Conservation (phyloP, 2,329 filamentous ascomycete genomes). For the Alternaria consortialis region DNA sequence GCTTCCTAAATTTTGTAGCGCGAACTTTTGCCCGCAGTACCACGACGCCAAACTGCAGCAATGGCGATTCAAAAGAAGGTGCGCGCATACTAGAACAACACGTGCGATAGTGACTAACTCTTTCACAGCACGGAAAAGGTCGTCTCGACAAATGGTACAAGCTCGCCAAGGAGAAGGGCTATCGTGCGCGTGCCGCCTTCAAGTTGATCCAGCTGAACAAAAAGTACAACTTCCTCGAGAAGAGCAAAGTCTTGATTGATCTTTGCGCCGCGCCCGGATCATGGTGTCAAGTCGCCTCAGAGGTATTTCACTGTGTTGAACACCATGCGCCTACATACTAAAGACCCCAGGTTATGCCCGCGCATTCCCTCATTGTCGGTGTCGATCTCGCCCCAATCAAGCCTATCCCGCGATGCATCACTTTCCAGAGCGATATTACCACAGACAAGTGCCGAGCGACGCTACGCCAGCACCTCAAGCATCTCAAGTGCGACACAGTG, state of each 20-base stretch:
- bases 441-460: constrained; percentile 94
- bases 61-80: constrained; percentile 98
- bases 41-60: constrained; percentile 34
- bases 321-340: constrained; percentile 8
- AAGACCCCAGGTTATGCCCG: constrained; percentile 74
- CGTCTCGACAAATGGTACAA: constrained; percentile 99
- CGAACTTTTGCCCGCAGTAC: constrained; percentile 28
- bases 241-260: constrained; percentile 95
- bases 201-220: constrained; percentile 99
- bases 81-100: constrained; percentile 1
- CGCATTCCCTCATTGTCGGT: constrained; percentile 87
- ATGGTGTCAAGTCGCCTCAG: constrained; percentile 74
- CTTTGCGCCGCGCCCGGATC: constrained; percentile 91
- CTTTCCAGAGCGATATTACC: constrained; percentile 97
- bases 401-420: constrained; percentile 90
- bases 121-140: constrained; percentile 82
- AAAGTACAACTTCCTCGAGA: constrained; percentile 97
- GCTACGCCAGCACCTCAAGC: constrained; percentile 88
- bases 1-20: constrained; percentile 30
- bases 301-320: constrained; percentile 61
- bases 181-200: constrained; percentile 93
- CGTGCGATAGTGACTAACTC: constrained; percentile 33
- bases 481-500: constrained; percentile 94
- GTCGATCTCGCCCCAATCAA: constrained; percentile 97
- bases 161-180: constrained; percentile 97